A percentile compares a stretch with the other conserved stretches of the same genome.
Conservation (phyloP, 352 stramenopile species). For the Phytophthora pini region DNA sequence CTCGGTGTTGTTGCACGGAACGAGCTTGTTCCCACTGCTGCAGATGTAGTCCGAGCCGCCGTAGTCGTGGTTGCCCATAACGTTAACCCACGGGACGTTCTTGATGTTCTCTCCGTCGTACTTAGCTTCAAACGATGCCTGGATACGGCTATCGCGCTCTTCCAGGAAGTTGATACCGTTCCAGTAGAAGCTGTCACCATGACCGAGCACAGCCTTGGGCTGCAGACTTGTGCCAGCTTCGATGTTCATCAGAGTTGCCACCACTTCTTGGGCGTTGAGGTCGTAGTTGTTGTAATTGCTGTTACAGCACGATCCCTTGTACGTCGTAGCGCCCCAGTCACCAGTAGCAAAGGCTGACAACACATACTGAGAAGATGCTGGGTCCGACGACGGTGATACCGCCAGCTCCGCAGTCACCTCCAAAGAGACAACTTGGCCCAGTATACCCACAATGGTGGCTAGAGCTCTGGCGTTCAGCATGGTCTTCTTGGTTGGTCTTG, state of each 20-base stretch:
- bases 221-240: slow-evolving; percentile 7
- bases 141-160: slow-evolving; percentile 10
- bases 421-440: too few relatives aligned
- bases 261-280: slow-evolving; percentile 17
- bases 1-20: slow-evolving; percentile 7
- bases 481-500: too few relatives aligned
- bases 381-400: slow-evolving; percentile 21
- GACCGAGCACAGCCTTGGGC: slow-evolving; percentile 18
- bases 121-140: slow-evolving; percentile 21
- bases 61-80: slow-evolving; percentile 19
- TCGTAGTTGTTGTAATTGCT: slow-evolving; percentile 20
- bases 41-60: slow-evolving; percentile 19
- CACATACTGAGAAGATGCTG: slow-evolving; percentile 27
- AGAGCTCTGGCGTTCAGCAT: too few relatives aligned
- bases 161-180: slow-evolving; percentile 15
- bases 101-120: slow-evolving; percentile 20
- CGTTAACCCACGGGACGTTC: background rate
- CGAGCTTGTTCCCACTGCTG: background rate
- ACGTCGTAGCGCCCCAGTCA: slow-evolving; percentile 19
- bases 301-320: slow-evolving; percentile 18
- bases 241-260: slow-evolving; percentile 23
- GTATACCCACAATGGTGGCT: too few relatives aligned
- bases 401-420: too few relatives aligned
- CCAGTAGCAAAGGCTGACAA: slow-evolving; percentile 25
- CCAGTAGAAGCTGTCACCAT: slow-evolving; percentile 31